phyloP scores from a whole-genome alignment of 257 asterid species.

The Ilex asprella region DNA sequence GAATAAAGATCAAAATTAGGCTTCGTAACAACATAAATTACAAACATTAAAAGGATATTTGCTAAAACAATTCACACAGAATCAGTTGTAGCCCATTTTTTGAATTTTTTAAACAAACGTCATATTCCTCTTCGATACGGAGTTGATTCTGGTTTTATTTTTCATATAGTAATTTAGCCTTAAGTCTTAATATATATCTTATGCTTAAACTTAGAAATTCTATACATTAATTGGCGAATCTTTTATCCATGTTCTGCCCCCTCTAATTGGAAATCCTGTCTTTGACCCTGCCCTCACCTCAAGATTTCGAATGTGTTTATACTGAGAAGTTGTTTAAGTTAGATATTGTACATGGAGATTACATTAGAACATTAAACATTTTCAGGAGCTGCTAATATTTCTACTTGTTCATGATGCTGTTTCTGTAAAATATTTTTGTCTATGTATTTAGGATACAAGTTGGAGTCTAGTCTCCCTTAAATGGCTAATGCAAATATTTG shows the following conservation, averaged over 20 bases:
- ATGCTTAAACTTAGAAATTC: neutral
- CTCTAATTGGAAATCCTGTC: neutral
- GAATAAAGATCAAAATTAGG: too few relatives aligned
- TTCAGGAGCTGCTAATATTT: neutral
- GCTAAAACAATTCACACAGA: too few relatives aligned
- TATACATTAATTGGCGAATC: neutral
- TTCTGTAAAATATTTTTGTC: neutral
- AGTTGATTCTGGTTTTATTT: too few relatives aligned
- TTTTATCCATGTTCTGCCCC: neutral
- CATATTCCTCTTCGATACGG: too few relatives aligned
- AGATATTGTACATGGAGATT: neutral
- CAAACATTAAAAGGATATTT: too few relatives aligned
- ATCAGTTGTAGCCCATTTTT: too few relatives aligned
- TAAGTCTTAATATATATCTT: too few relatives aligned
- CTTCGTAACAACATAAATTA: too few relatives aligned
- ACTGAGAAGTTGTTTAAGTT: neutral
- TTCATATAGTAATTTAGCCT: too few relatives aligned
- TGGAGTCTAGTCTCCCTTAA: conserved; percentile 12
- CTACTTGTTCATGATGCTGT: neutral
- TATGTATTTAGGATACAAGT: neutral
- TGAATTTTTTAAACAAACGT: too few relatives aligned
- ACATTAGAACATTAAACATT: neutral
- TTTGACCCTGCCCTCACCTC: neutral
- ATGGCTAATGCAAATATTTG: conserved; percentile 16
- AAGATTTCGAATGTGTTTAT: neutral